Evolutionary conservation across 148 eudicot genomes (phyloP), one percentile per base, ranked within the genome.

Genomic region (Cornus florida): DNA sequence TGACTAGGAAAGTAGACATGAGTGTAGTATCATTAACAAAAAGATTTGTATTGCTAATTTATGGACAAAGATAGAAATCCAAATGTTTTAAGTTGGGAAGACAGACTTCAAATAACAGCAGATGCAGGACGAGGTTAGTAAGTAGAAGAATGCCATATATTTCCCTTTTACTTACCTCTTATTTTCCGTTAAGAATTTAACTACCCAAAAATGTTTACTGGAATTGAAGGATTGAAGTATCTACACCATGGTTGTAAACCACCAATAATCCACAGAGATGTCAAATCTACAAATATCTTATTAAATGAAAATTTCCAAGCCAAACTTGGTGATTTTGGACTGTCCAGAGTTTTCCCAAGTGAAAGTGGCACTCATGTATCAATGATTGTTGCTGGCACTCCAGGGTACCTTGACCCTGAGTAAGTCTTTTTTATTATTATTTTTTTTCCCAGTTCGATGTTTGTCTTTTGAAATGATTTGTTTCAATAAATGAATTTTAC

Each of bases 71-170:
- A 73, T 73, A 81, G 78, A 35, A 50, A 59, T 56, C 62, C 82
- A 11, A 60, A 68, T 83, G 38, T 43, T 60, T 13, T 88, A 23
- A 67, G 77, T 70, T 87, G 88, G 88, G 79, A 43, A 75, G 66
- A 80, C 23, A 78, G 90, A 56, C 79, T 87, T 67, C 77, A 83
- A 31, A 79, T 87, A 20, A 84, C 84, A 12, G 73, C 83, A 17
- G 88, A 83, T 43, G 73, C 86, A 23, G 88, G 86, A 32, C 88
- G 81, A 75, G 90, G 90, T 84, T 3, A 66, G 74, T 35, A 9
- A 32, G 38, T 7, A 65, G 13, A 28, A 33, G 35, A 9, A 38
- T 5, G 31, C 5, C 23, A 74, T 39, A 7, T 60, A 60, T 16
- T 20, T 62, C 11, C 7, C 66, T 6, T 17, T 62, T 28, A 28